Conservation (phyloP, 352 stramenopile species). For the Phytophthora parvispora region DNA sequence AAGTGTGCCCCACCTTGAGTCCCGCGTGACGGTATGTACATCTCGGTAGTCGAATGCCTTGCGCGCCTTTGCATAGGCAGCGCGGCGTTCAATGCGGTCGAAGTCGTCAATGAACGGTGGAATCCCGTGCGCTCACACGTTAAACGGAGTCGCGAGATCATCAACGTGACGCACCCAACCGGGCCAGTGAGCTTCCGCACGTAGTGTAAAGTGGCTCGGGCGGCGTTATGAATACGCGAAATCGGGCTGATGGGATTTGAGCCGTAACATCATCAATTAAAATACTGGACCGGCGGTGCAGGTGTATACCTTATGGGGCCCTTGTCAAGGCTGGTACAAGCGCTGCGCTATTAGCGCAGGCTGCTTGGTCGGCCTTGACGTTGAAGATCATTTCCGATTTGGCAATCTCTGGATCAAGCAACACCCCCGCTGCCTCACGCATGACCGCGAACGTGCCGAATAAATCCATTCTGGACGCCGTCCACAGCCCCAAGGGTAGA, state of each 20-base stretch:
- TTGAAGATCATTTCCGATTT: slow-evolving; percentile 22
- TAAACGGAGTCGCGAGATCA: slow-evolving; percentile 5
- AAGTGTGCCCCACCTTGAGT: no score
- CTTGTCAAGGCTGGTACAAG: background rate
- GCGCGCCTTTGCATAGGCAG: background rate
- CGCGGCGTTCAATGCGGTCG: background rate
- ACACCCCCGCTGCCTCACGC: background rate
- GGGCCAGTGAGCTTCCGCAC: background rate
- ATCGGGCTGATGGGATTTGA: slow-evolving; percentile 10
- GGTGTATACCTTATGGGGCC: background rate
- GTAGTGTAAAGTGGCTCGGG: background rate
- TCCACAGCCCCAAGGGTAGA: slow-evolving; percentile 14
- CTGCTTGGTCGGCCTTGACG: slow-evolving; percentile 8
- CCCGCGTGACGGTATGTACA: background rate
- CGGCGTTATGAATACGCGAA: slow-evolving; percentile 18
- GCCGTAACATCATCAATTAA: slow-evolving; percentile 26
- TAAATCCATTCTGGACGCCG: slow-evolving; percentile 7
- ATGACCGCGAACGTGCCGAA: slow-evolving; percentile 8
- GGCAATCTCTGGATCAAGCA: slow-evolving; percentile 2
- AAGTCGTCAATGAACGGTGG: slow-evolving; percentile 15
- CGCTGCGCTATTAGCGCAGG: background rate
- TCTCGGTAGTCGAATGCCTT: slow-evolving; percentile 11
- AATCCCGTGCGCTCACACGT: background rate
- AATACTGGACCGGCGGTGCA: slow-evolving; percentile 8
- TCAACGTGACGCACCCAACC: slow-evolving; percentile 8